phyloP scores from a whole-genome alignment of 2,329 filamentous ascomycete genomes.

The Furcasterigmium sp. region DNA sequence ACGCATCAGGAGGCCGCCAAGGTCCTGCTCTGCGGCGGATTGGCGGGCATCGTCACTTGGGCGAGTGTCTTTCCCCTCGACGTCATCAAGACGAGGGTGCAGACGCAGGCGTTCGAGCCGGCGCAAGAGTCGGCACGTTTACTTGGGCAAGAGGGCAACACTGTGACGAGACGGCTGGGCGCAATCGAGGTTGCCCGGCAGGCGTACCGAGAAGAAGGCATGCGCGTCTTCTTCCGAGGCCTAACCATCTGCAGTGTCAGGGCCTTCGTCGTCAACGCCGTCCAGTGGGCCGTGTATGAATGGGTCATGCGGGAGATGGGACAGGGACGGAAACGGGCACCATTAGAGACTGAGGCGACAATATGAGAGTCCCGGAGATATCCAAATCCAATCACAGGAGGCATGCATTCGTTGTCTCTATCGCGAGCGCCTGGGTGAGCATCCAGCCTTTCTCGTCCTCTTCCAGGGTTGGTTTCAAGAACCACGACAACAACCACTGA shows the following conservation, averaged over 20 bases:
- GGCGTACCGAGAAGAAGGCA: constrained; percentile 60
- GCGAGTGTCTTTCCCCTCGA: constrained; percentile 86
- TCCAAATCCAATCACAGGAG: too few species aligned
- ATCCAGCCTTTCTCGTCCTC: too few species aligned
- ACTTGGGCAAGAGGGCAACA: constrained; percentile 16
- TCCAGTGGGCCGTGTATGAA: constrained; percentile 90
- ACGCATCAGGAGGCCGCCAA: constrained; percentile 46
- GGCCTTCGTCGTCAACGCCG: constrained; percentile 89
- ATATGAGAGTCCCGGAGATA: too few species aligned
- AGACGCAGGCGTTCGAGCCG: constrained; percentile 54
- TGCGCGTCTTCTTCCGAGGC: constrained; percentile 64
- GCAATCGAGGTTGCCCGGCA: constrained; percentile 60
- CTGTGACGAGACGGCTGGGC: constrained; percentile 29
- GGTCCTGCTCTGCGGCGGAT: constrained; percentile 74
- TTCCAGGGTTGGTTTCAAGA: too few species aligned
- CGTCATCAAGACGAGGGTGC: constrained; percentile 87
- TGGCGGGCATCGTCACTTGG: constrained; percentile 88
- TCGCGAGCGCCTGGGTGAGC: too few species aligned
- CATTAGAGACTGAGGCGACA: background rate
- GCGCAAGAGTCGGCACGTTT: constrained; percentile 20
- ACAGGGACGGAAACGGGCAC: constrained; percentile 19
- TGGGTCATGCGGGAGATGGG: constrained; percentile 67
- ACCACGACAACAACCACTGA: too few species aligned
- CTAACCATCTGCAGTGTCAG: constrained; percentile 76
- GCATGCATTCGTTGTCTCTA: too few species aligned